phyloP scores from a whole-genome alignment of 768 basidiomycete genomes.

The Suillus variegatus region DNA sequence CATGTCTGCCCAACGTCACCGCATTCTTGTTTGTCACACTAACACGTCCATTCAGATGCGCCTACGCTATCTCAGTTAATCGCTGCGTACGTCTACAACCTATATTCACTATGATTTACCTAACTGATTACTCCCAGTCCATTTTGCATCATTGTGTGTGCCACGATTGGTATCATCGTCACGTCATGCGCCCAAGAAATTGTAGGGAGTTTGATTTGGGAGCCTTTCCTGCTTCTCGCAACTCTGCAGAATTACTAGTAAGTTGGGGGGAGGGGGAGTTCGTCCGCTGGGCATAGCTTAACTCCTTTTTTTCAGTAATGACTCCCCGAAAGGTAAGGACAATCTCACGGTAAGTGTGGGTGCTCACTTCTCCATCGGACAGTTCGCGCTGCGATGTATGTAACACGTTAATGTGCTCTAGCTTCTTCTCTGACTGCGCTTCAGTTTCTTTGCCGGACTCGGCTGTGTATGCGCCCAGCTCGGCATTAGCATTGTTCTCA shows the following conservation, averaged over 20 bases:
- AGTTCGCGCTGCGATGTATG: slow-evolving; percentile 14
- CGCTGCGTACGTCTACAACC: neutral
- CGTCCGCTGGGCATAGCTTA: neutral
- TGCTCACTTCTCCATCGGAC: neutral
- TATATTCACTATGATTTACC: neutral
- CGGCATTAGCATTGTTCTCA: slow-evolving; percentile 21
- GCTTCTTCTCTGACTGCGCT: slow-evolving; percentile 7
- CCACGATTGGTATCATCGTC: slow-evolving; percentile 19
- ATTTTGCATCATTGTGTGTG: slow-evolving; percentile 17
- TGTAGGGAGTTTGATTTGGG: slow-evolving; percentile 19
- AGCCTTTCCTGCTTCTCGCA: slow-evolving; percentile 20
- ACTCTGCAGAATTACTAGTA: slow-evolving; percentile 22
- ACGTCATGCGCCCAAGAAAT: slow-evolving; percentile 15
- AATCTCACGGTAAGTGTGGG: neutral
- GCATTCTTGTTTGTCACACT: neutral
- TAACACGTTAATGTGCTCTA: neutral
- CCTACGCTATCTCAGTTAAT: neutral
- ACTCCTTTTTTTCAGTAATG: neutral
- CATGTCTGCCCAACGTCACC: neutral
- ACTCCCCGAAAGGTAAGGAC: slow-evolving; percentile 12
- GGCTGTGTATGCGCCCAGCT: slow-evolving; percentile 21
- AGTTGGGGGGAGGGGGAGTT: neutral
- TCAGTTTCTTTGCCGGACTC: slow-evolving; percentile 22
- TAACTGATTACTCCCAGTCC: slow-evolving; percentile 14
- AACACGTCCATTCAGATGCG: neutral